Base-by-base conservation (phyloP, 805 yeast species). In the Wilhelminamyces savonicus region DNA sequence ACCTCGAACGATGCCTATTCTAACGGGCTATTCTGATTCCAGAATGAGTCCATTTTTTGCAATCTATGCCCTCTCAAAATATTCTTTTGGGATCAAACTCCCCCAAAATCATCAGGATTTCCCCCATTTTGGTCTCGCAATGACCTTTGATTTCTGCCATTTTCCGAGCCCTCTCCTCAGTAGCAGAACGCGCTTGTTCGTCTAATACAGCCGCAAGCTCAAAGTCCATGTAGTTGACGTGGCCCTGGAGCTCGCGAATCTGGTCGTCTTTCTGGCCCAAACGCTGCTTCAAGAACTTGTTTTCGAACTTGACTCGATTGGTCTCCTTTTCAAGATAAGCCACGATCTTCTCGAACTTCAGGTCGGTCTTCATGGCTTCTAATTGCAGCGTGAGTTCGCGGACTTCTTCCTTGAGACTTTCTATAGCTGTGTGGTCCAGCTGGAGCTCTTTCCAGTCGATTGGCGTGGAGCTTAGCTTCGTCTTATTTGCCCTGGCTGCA, bases 401-500 rank as follows among this genome's bases (percentile, higher is more conserved):
- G n/a, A 62, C 50, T 35, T 62, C 65, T 13, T 43, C 47, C 31
- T 52, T 49, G 18, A 62, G 46, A 7, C 48, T 40, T 19, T 48
- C 55, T 2, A 53, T 48, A 2, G 50, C 52, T 12, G 46, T 36
- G 25, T 46, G 48, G 26, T 56, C 59, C n/a, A 35, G 31, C 28
- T 43, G 49, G 17, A 54, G 37, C 25, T 50, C 45, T n/a, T 42
- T 48, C 64, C 63, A 58, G 29, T 60, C 55, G 15, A 57, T 46
- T 8, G 58, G 51, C 8, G 46, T 39, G 14, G 46, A 32, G 3
- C 46, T 26, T 15, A 56, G 41, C 30, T 56, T 48, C 16, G 50
- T 52, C 25, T 55, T 50, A 39, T 63, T 62, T 6, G 66, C 59
- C 21, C 44, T 67, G 0, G 90, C 94, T 13, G 56, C 54, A 20